Base-by-base conservation (phyloP, 2,329 filamentous ascomycete species). In the Nemania bipapillata region DNA sequence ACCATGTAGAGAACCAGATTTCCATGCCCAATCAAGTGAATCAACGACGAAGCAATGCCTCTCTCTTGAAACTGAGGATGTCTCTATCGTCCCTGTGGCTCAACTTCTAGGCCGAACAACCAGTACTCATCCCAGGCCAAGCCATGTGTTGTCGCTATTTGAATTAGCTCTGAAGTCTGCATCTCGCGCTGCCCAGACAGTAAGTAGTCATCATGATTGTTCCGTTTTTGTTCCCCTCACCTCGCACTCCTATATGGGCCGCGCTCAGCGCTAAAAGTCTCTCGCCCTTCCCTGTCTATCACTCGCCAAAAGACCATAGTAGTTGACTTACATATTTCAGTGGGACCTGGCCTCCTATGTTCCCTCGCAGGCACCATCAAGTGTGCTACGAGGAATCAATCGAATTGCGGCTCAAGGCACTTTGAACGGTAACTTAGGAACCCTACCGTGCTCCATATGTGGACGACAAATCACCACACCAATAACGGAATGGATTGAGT, bases 401-500 rank as follows among this genome's bases (percentile, higher is more conserved):
- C 79, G 79, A 11, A 81, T 84, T 3, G 73, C 77, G 0, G 69
- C 73, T 3, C 82, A 84, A 68, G 83, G 82, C 42, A 81, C 85
- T 42, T 78, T 66, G 1, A 76, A 77, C 50, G 75, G 66, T n/a
- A 74, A 77, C 45, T 47, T 77, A 0, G 87, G 87, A 4, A 85
- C 85, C 1, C 73, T 84, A 30, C 74, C 74, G 1, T 91, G 89
- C 72, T 85, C 86, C 1, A 79, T 82, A 0, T 91, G 89, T 73
- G 72, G 77, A 26, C 82, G 83, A 30, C 74, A 76, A 8, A 83
- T 86, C 3, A 79, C 88, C 6, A 79, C 86, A 24, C 85, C 88
- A 2, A 78, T 83, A 3, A 80, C 85, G 0, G 83, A 88, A 73
- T 91, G 89, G 89, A 78, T 91, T 7, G 89, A 91, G 74, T 91